Conservation (phyloP, 1,284 basidiomycete genomes). For the Exobasidium cylindrosporum region DNA sequence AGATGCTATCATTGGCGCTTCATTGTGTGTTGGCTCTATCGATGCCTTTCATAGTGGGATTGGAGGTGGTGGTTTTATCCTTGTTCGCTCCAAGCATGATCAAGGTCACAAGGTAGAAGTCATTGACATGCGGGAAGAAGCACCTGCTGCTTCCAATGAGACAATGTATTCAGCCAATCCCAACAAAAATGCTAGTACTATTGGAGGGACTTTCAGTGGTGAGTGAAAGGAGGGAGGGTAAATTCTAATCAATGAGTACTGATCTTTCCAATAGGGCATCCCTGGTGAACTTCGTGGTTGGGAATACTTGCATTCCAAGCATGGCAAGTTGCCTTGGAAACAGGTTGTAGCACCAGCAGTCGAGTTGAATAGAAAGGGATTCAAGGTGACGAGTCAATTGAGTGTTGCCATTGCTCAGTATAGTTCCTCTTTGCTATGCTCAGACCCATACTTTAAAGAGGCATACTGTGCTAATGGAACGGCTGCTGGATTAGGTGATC, state of each 20-base stretch:
- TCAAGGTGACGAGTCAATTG: slow-evolving; percentile 44
- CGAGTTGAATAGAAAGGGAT: slow-evolving; percentile 45
- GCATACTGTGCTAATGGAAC: slow-evolving; percentile 46
- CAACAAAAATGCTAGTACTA: slow-evolving; percentile 25
- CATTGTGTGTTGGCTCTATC: slow-evolving; percentile 57
- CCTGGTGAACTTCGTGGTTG: slow-evolving; percentile 55
- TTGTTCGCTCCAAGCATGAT: slow-evolving; percentile 27
- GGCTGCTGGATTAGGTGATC: slow-evolving; percentile 38
- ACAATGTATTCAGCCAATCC: slow-evolving; percentile 49
- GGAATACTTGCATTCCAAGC: slow-evolving; percentile 46
- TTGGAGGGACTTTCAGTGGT: slow-evolving; percentile 23
- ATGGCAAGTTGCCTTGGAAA: slow-evolving; percentile 53
- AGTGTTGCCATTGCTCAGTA: slow-evolving; percentile 32
- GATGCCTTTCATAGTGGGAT: slow-evolving; percentile 57
- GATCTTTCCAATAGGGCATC: slow-evolving; percentile 28
- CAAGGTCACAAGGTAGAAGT: slow-evolving; percentile 41
- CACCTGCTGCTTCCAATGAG: slow-evolving; percentile 55
- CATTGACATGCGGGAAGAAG: slow-evolving; percentile 58
- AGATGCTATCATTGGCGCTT: slow-evolving; percentile 54
- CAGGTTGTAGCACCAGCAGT: slow-evolving; percentile 49
- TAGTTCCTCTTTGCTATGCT: slow-evolving; percentile 35
- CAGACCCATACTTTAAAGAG: slow-evolving; percentile 43
- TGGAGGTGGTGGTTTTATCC: slow-evolving; percentile 54
- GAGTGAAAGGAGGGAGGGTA: slow-evolving; percentile 7
- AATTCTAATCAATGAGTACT: background rate